These are phyloP conservation scores for Cyphellophora europaea DNA, from an alignment of 2,329 filamentous ascomycete species.

Conservation along the genomic window DNA sequence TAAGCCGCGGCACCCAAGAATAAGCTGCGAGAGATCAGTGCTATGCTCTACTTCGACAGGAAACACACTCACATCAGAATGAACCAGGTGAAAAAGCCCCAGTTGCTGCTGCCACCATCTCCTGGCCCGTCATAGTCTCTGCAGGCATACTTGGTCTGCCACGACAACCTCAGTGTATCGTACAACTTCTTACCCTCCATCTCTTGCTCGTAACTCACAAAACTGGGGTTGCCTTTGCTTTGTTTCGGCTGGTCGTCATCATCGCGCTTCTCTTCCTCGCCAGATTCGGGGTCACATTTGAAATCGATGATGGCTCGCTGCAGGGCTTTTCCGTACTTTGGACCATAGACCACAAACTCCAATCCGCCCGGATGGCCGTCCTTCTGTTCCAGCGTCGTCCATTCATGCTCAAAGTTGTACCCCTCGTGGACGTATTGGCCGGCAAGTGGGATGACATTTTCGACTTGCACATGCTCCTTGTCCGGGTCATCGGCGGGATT, in stretches of 20 bases:
- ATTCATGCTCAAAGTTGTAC: slow-evolving; percentile 53
- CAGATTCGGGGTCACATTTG: slow-evolving; percentile 55
- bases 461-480: slow-evolving; percentile 17
- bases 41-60: not conserved
- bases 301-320: slow-evolving; percentile 80
- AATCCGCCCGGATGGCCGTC: slow-evolving; percentile 65
- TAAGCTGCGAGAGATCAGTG: slow-evolving; percentile 41
- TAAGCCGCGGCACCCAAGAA: slow-evolving; percentile 83
- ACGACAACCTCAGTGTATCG: slow-evolving; percentile 65
- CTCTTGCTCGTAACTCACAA: slow-evolving; percentile 60
- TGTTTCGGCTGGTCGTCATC: slow-evolving; percentile 20
- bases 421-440: slow-evolving; percentile 30
- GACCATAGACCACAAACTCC: slow-evolving; percentile 56
- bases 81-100: slow-evolving; percentile 98
- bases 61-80: slow-evolving; percentile 67
- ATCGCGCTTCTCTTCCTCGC: slow-evolving; percentile 18
- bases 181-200: slow-evolving; percentile 40
- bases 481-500: slow-evolving; percentile 19
- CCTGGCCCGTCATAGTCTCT: slow-evolving; percentile 46
- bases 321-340: slow-evolving; percentile 38
- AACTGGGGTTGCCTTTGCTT: slow-evolving; percentile 55
- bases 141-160: slow-evolving; percentile 83
- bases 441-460: slow-evolving; percentile 23
- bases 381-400: slow-evolving; percentile 54
- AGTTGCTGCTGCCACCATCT: slow-evolving; percentile 41